Percentiles rank a stretch among this genome's conserved stretches.
Conservation (phyloP, 2,329 filamentous ascomycete species). For the Diaporthe aspalathi region DNA sequence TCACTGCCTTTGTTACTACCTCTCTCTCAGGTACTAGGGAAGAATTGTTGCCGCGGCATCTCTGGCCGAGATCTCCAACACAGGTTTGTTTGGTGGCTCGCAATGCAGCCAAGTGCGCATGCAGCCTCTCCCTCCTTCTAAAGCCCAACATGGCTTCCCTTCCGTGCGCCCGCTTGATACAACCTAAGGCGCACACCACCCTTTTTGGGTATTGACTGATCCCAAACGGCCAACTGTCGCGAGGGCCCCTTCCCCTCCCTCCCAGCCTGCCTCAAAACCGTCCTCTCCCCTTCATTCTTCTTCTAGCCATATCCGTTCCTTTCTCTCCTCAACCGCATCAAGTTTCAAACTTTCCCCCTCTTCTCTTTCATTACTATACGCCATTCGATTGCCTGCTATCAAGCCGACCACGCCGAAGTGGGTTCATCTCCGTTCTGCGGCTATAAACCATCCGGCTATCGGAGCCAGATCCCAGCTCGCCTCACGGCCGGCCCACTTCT, state of each 20-base stretch:
- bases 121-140: slow-evolving; percentile 6
- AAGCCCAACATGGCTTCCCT: slow-evolving; percentile 1
- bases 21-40: no score
- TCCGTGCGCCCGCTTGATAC: slow-evolving; percentile 22
- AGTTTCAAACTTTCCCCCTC: no score
- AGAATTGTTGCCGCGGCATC: slow-evolving; percentile 27
- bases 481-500: slow-evolving; percentile 31
- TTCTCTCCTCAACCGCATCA: background rate
- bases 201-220: background rate
- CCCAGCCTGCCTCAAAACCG: slow-evolving; percentile 1
- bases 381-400: background rate
- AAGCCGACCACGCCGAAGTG: slow-evolving; percentile 22
- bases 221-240: slow-evolving; percentile 16
- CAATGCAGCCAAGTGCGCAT: background rate
- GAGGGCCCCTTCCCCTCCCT: background rate
- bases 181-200: background rate
- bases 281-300: background rate
- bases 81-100: background rate
- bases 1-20: no score
- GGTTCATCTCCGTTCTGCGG: slow-evolving; percentile 31
- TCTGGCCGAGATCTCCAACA: slow-evolving; percentile 28
- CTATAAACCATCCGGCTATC: slow-evolving; percentile 27
- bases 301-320: no score
- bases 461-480: slow-evolving; percentile 34
- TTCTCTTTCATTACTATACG: background rate